Base-by-base conservation (phyloP, 2,329 filamentous ascomycete species). In the Phyllosticta paracitricarpa region DNA sequence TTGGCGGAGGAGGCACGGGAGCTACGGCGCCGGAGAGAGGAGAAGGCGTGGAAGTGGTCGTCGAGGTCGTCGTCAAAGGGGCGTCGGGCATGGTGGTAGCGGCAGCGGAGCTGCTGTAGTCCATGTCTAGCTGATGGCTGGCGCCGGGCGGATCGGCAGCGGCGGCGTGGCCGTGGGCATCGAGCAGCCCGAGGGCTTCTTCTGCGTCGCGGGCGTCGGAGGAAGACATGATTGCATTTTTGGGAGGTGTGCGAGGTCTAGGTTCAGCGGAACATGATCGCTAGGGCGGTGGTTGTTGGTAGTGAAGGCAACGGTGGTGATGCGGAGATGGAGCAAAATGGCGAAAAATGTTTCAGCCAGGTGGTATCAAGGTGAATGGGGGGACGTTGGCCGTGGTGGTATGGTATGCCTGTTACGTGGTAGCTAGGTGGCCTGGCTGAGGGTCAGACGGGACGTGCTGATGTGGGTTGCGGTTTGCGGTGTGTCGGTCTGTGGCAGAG, bases 161-260 rank as follows among this genome's bases (percentile, higher is more conserved):
- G 58, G 25, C 60, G 60, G 48, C 56, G 60, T 62, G 52, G 60
- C 53, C 58, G n/a, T 56, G 25, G 54, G 10, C 25, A n/a, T 25
- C 54, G 30, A 62, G 56, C 10, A 62, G 56, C 22, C 60, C 60
- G 33, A 58, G 56, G 56, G 57, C 52, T 56, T 62, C 60, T 33
- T 62, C 60, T 52, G 52, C 33, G 51, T 62, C 60, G 60, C 53
- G 57, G 60, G 60, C 60, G 52, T 56, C 60, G 55, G 59, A 56
- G 59, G 25, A 55, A 61, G 54, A 54, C 60, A 62, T 62, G 57
- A 56, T 26, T 35, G 56, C 28, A 56, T 56, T 35, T 56, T 56
- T 48, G 40, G 53, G 40, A 51, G 8, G 58, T 56, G 51, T 7
- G 51, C 22, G 19, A 25, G 51, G 51, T 26, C 25, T 17, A 19